Base-by-base conservation (phyloP, 768 basidiomycete species). In the Mycena filopes region DNA sequence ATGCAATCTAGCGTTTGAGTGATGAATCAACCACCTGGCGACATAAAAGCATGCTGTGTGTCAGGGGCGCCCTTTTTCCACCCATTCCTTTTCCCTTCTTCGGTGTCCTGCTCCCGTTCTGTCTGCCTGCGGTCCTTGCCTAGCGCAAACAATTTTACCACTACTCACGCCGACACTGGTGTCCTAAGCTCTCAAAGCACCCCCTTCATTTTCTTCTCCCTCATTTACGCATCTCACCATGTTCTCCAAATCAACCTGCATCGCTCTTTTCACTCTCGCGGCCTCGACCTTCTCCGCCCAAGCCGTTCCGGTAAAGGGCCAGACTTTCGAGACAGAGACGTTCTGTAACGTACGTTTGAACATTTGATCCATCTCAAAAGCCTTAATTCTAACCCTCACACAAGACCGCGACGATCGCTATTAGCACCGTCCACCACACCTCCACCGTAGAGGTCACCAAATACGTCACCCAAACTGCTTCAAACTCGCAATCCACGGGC, bases 161-260 rank as follows among this genome's bases (percentile, higher is more conserved):
- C 41, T 58, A 43, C n/a, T n/a, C n/a, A n/a, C n/a, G n/a, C 64
- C 64, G 58, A 60, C 57, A 60, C 64, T 55, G 64, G 64, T 65
- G 64, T 65, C 43, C 47, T 46, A 60, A 60, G 64, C 64, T 65
- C 64, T 65, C 64, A 59, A 60, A 54, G 64, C 64, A 65, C 38
- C 43, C 42, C 64, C 41, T 43, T 65, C 58, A 33, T 65, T 65
- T 56, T 18, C 25, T 11, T 41, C 26, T 45, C 23, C 10, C 41
- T 47, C 38, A 12, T 51, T 47, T 28, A 58, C 63, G 42, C 33
- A 13, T 40, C 12, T n/a, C 46, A 55, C 53, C 50, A 65, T 65
- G 64, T 65, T 65, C 45, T 60, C 57, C 12, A 65, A 65, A 60
- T 65, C 64, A 16, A 65, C 64, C 20, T 59, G 38, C 26, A 43